Evolutionary conservation across 345 rosid genomes (phyloP).

Genomic region (Salix brachista): DNA sequence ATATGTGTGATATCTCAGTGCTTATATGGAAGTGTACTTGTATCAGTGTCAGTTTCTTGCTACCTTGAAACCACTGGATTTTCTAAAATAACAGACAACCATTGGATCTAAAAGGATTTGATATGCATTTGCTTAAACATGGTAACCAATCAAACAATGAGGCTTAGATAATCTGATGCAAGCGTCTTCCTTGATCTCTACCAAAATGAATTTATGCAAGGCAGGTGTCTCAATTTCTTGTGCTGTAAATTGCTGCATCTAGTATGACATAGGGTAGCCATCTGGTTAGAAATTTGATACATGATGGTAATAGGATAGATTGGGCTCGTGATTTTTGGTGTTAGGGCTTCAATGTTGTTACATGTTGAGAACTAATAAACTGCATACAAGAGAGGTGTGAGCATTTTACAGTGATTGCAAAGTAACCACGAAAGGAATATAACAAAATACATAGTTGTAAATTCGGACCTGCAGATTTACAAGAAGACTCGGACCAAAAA

Average conservation of each 20-base stretch:
- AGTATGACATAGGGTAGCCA: neutral
- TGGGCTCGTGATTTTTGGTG: neutral
- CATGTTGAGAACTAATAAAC: neutral
- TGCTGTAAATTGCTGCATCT: neutral
- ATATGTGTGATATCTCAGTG: neutral
- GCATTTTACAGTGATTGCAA: neutral
- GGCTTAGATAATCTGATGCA: neutral
- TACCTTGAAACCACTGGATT: neutral
- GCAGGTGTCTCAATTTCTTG: neutral
- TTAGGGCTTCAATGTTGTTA: neutral
- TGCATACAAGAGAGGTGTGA: neutral
- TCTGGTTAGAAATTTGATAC: neutral
- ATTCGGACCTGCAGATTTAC: neutral
- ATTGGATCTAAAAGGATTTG: neutral
- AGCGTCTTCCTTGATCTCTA: neutral
- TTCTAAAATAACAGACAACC: neutral
- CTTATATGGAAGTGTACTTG: neutral
- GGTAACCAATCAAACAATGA: neutral
- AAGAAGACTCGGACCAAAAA: neutral
- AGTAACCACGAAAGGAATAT: neutral
- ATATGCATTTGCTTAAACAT: neutral
- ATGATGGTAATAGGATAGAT: neutral
- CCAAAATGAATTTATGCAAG: neutral
- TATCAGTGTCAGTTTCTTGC: neutral
- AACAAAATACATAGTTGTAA: neutral